Evolutionary conservation across 2,329 filamentous ascomycete genomes (phyloP).

Genomic region (Fusarium buxicola): DNA sequence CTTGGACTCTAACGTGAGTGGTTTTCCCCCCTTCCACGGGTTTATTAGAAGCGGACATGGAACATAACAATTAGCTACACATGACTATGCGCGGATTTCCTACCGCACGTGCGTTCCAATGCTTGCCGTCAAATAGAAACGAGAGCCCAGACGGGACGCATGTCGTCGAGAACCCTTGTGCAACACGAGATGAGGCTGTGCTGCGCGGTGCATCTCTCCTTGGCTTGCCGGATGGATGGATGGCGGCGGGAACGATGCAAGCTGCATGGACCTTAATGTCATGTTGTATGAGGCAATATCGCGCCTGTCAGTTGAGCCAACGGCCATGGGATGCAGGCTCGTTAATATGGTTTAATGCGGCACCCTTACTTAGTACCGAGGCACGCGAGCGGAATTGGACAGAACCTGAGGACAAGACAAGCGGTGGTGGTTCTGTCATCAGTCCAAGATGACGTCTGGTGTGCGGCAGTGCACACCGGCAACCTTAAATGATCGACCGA

Average conservation of each 20-base stretch:
- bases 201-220: conserved; percentile 14
- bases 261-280: conserved; percentile 25
- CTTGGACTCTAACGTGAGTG: conserved; percentile 1
- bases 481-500: conserved; percentile 8
- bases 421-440: conserved; percentile 4
- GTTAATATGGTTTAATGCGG: conserved; percentile 21
- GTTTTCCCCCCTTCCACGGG: no score
- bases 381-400: conserved; percentile 31
- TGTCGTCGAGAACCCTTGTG: conserved; percentile 13
- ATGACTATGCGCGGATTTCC: conserved; percentile 7
- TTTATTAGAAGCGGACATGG: no score
- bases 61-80: conserved; percentile 1
- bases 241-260: conserved; percentile 20
- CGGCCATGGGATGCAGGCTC: conserved; percentile 11
- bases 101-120: not conserved
- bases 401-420: not conserved
- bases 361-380: conserved; percentile 14
- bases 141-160: conserved; percentile 7
- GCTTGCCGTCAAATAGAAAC: not conserved
- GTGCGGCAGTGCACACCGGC: conserved; percentile 16
- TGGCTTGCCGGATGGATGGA: conserved; percentile 27
- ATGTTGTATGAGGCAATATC: conserved; percentile 27
- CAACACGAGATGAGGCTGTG: conserved; percentile 33
- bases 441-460: conserved; percentile 9
- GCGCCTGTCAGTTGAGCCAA: conserved; percentile 3